Percentiles rank a stretch among this genome's conserved stretches.
Evolutionary conservation across 352 stramenopile genomes (phyloP).

Genomic region (Pythium chondricola): DNA sequence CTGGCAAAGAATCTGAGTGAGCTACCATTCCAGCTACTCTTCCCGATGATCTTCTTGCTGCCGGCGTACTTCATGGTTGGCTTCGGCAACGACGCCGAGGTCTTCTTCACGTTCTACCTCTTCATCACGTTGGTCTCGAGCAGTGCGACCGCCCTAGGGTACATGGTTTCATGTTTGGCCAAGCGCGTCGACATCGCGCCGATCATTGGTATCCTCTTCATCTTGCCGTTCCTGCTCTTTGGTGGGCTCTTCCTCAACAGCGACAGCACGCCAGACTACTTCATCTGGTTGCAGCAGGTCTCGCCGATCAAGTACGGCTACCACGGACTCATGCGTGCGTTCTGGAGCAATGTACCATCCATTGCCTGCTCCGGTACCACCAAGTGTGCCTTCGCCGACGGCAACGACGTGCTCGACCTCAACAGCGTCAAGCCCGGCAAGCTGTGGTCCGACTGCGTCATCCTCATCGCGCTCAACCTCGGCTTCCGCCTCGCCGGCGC

Average conservation of each 20-base stretch:
- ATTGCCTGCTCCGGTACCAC: conserved; percentile 19
- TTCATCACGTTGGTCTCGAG: conserved; percentile 25
- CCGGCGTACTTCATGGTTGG: conserved; percentile 31
- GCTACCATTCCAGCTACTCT: conserved; percentile 25
- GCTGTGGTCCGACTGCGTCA: conserved; percentile 18
- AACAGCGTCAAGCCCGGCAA: conserved; percentile 17
- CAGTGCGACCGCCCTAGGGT: conserved; percentile 21
- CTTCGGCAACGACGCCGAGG: conserved; percentile 21
- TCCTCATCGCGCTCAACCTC: conserved; percentile 23
- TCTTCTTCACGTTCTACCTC: conserved; percentile 34
- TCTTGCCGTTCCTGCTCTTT: conserved; percentile 32
- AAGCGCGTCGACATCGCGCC: conserved; percentile 23
- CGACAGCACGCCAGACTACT: conserved; percentile 30
- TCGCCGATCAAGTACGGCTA: conserved; percentile 40
- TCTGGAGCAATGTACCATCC: conserved; percentile 20
- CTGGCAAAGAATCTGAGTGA: conserved; percentile 28
- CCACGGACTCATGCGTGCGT: conserved; percentile 22
- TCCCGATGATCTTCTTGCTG: conserved; percentile 22
- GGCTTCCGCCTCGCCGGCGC: conserved; percentile 21
- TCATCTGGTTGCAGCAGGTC: conserved; percentile 31
- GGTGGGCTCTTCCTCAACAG: conserved; percentile 34
- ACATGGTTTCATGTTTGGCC: conserved; percentile 34
- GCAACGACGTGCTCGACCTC: conserved; percentile 21
- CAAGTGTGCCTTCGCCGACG: conserved; percentile 15
- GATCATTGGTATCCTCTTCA: conserved; percentile 27